Conservation (phyloP, 2,329 filamentous ascomycete species). For the Rutstroemia sydowiana region DNA sequence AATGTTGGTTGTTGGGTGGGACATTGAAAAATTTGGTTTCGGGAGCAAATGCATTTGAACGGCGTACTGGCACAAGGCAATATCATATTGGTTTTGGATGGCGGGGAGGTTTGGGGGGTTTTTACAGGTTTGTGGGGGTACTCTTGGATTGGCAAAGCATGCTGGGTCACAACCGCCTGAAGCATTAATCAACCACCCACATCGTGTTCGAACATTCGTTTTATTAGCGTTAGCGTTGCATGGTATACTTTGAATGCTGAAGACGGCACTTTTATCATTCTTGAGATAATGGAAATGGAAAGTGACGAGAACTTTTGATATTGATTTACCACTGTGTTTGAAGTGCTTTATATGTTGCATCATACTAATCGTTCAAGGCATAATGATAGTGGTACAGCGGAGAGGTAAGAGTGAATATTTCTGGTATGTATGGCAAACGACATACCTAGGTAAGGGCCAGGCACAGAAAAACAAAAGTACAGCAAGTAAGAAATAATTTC, state of each 20-base stretch:
- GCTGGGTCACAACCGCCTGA: neutral
- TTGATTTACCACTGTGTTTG: no score
- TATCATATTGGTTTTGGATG: constrained; percentile 11
- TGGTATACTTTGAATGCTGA: neutral
- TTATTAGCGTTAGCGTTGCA: constrained; percentile 4
- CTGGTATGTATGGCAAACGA: no score
- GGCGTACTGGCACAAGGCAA: constrained; percentile 12
- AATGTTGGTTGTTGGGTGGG: constrained; percentile 5
- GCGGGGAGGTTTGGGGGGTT: neutral
- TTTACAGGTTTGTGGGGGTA: neutral
- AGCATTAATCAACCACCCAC: constrained; percentile 2
- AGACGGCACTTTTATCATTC: no score
- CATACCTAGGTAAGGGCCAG: no score
- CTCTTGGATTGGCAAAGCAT: constrained; percentile 8
- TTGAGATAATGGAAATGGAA: neutral
- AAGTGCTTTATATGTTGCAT: neutral
- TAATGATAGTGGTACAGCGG: no score
- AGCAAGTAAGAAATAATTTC: no score
- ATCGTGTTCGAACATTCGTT: constrained; percentile 7
- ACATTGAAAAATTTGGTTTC: neutral
- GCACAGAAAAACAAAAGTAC: no score
- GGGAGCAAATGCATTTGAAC: neutral
- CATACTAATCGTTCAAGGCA: neutral
- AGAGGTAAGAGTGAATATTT: no score
- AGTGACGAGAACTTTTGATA: neutral